Percentiles rank a stretch among this genome's conserved stretches.
Conservation (phyloP, 768 basidiomycete genomes). For the Amanita rubescens region DNA sequence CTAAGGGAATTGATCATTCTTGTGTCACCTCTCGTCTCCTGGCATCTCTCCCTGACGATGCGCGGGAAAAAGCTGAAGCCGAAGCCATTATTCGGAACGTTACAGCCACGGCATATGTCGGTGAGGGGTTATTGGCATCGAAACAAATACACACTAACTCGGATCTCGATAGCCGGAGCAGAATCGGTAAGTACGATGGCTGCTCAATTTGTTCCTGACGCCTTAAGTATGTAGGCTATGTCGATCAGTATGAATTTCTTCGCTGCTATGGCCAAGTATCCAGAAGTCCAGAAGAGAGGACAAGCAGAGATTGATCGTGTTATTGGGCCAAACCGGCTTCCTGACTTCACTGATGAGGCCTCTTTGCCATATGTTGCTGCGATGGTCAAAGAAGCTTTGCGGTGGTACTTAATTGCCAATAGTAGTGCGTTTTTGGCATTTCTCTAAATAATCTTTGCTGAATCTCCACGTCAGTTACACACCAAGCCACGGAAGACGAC, state of each 20-base stretch:
- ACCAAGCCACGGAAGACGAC: slow-evolving; percentile 8
- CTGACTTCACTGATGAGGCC: slow-evolving; percentile 31
- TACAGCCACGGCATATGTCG: background rate
- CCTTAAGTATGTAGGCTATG: background rate
- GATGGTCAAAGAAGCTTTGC: slow-evolving; percentile 38
- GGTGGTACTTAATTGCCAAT: slow-evolving; percentile 43
- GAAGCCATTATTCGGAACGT: background rate
- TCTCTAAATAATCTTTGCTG: background rate
- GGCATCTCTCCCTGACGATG: background rate
- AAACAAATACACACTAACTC: background rate
- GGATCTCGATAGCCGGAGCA: slow-evolving; percentile 4
- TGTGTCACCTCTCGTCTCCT: too few relatives aligned
- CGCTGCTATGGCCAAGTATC: background rate
- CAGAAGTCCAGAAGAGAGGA: slow-evolving; percentile 43
- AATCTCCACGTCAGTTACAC: background rate
- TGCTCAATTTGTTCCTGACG: background rate
- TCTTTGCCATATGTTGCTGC: slow-evolving; percentile 43
- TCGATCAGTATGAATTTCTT: background rate
- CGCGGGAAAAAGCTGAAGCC: background rate
- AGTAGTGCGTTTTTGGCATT: slow-evolving; percentile 20
- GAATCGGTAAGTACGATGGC: slow-evolving; percentile 6
- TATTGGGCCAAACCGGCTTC: slow-evolving; percentile 29
- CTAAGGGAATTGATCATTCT: too few relatives aligned
- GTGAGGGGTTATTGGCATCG: slow-evolving; percentile 2
- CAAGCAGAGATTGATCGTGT: slow-evolving; percentile 46